Conservation (phyloP, 202 grass and related monocot species). For the Carex arenaria region DNA sequence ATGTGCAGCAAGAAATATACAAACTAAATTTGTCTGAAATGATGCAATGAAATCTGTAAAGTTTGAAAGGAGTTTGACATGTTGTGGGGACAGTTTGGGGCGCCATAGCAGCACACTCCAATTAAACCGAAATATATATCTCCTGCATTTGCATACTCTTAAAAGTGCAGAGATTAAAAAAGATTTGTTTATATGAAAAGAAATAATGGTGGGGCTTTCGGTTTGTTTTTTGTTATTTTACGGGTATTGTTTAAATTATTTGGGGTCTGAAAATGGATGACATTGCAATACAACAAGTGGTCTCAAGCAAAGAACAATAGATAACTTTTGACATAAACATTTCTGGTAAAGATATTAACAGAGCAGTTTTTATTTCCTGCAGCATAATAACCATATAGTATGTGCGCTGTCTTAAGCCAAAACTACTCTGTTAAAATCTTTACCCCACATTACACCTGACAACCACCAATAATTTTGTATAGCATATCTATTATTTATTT, state of each 20-base stretch:
- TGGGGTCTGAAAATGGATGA: not conserved
- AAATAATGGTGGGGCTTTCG: conserved; percentile 7
- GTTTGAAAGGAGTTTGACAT: not conserved
- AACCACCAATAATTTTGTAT: not conserved
- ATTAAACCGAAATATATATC: not conserved
- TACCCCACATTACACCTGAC: not conserved
- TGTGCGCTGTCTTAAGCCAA: too few species aligned
- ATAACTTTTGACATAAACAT: not conserved
- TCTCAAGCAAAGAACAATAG: not conserved
- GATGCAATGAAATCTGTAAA: not conserved
- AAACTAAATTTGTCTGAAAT: not conserved
- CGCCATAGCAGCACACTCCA: not conserved
- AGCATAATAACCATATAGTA: too few species aligned
- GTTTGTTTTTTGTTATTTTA: not conserved
- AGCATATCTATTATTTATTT: not conserved
- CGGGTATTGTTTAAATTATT: not conserved
- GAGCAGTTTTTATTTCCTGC: too few species aligned
- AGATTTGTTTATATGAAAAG: not conserved
- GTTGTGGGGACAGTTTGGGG: not conserved
- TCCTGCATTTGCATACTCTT: not conserved
- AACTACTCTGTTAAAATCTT: too few species aligned
- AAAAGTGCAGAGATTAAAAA: not conserved
- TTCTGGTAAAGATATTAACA: too few species aligned
- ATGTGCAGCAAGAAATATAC: not conserved
- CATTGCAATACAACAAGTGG: not conserved